Conservation (phyloP, 768 basidiomycete species). For the Gyrodon lividus region DNA sequence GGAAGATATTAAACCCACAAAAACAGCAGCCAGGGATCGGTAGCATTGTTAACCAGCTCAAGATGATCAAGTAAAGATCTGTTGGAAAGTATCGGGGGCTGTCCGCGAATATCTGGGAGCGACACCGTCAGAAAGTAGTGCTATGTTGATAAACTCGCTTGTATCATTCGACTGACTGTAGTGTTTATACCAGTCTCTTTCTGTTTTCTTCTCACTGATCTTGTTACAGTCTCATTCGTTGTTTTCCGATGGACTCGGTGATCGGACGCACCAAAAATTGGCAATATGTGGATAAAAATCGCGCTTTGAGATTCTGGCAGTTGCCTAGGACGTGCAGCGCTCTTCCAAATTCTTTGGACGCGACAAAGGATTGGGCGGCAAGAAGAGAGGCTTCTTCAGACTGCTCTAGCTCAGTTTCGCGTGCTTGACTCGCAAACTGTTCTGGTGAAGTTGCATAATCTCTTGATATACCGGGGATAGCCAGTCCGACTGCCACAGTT, state of each 20-base stretch:
- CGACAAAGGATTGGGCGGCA: conserved; percentile 71
- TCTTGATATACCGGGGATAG: conserved; percentile 29
- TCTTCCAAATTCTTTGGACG: conserved; percentile 75
- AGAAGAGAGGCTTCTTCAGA: conserved; percentile 72
- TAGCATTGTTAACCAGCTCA: conserved; percentile 51
- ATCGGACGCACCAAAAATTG: conserved; percentile 72
- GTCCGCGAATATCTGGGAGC: conserved; percentile 60
- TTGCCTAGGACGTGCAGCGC: conserved; percentile 62
- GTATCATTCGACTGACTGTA: conserved; percentile 50
- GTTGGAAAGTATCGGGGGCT: conserved; percentile 68
- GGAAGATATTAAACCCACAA: conserved; percentile 49
- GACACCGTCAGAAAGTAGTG: conserved; percentile 2
- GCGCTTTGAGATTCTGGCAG: conserved; percentile 69
- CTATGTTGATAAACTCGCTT: background rate
- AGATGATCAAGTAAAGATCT: conserved; percentile 56
- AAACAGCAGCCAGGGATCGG: conserved; percentile 83
- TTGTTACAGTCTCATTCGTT: conserved; percentile 29
- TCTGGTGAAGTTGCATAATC: conserved; percentile 6
- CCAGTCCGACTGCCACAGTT: conserved; percentile 30
- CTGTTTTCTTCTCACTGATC: conserved; percentile 82
- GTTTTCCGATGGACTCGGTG: conserved; percentile 3
- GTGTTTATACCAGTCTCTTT: conserved; percentile 82
- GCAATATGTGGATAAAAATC: conserved; percentile 78
- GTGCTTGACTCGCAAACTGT: conserved; percentile 26
- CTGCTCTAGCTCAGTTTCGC: conserved; percentile 49